Evolutionary conservation across 306 rosid genomes (phyloP).

Genomic region (Hippophae gyantsensis): DNA sequence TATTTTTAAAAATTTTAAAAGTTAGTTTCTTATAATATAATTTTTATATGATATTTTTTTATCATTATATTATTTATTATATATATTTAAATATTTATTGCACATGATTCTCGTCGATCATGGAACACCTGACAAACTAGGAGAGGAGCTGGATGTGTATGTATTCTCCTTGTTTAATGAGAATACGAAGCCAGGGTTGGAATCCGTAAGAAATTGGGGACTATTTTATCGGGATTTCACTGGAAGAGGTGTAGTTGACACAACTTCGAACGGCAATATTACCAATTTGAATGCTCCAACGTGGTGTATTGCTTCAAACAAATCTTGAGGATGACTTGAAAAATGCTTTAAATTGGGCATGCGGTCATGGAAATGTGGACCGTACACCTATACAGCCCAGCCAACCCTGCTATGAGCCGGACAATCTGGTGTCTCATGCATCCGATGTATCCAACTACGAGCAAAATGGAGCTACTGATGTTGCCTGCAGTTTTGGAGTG

Average conservation of each 20-base stretch:
- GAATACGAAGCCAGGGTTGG: slow-evolving; percentile 88
- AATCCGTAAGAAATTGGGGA: slow-evolving; percentile 98
- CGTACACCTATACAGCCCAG: slow-evolving; percentile 91
- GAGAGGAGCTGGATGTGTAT: slow-evolving; percentile 37
- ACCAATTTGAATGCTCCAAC: slow-evolving; percentile 57
- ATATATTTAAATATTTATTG: too few relatives aligned
- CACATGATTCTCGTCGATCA: too few relatives aligned
- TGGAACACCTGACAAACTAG: slow-evolving; percentile 47
- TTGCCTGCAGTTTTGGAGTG: slow-evolving; percentile 93
- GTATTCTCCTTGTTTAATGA: slow-evolving; percentile 69
- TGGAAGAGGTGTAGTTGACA: slow-evolving; percentile 65
- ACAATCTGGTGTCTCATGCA: slow-evolving; percentile 72
- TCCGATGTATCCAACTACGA: slow-evolving; percentile 89
- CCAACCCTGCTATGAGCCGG: slow-evolving; percentile 93
- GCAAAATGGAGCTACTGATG: slow-evolving; percentile 85
- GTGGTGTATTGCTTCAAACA: slow-evolving; percentile 93
- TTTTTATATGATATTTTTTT: too few relatives aligned
- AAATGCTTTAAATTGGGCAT: slow-evolving; percentile 93
- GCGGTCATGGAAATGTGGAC: slow-evolving; percentile 94
- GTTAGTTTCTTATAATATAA: too few relatives aligned
- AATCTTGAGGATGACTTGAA: slow-evolving; percentile 80
- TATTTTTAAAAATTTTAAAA: too few relatives aligned
- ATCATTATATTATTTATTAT: too few relatives aligned
- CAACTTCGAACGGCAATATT: slow-evolving; percentile 39
- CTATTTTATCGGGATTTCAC: slow-evolving; percentile 87